Conservation (phyloP, 2,329 filamentous ascomycete genomes). For the Diaporthe longicolla region DNA sequence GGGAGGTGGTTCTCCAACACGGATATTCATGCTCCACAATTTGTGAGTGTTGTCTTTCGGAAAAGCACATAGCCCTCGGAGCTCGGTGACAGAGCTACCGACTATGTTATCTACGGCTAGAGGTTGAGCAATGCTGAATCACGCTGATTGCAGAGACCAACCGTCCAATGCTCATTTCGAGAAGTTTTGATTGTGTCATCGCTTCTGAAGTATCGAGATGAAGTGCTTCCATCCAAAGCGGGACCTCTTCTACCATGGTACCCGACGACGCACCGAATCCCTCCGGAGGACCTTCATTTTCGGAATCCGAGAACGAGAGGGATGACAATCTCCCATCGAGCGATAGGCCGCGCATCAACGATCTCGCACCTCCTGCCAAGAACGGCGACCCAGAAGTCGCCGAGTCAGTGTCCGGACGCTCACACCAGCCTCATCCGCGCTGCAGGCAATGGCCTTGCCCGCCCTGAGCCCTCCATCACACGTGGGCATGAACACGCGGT, state of each 20-base stretch:
- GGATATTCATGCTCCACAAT: slow-evolving; percentile 12
- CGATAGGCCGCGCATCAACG: slow-evolving; percentile 6
- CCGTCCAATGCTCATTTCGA: no score
- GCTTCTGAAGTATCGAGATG: neutral
- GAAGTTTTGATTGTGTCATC: no score
- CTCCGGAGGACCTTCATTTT: neutral
- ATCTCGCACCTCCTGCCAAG: slow-evolving; percentile 27
- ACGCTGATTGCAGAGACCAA: neutral
- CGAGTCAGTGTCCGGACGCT: slow-evolving; percentile 19
- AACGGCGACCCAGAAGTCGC: slow-evolving; percentile 7
- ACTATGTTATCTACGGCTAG: neutral
- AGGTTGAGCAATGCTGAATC: neutral
- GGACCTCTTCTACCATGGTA: neutral
- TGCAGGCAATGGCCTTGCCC: slow-evolving; percentile 13
- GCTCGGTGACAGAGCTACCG: neutral
- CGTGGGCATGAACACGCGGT: slow-evolving; percentile 15
- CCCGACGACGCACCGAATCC: neutral
- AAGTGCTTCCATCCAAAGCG: neutral
- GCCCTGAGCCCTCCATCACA: neutral
- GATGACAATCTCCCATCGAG: slow-evolving; percentile 16
- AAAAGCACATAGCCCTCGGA: neutral
- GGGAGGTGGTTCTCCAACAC: neutral
- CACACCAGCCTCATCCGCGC: neutral
- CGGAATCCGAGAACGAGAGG: neutral
- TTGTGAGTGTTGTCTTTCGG: neutral